Conservation (phyloP, 768 basidiomycete species). For the Flagelloscypha sp. region DNA sequence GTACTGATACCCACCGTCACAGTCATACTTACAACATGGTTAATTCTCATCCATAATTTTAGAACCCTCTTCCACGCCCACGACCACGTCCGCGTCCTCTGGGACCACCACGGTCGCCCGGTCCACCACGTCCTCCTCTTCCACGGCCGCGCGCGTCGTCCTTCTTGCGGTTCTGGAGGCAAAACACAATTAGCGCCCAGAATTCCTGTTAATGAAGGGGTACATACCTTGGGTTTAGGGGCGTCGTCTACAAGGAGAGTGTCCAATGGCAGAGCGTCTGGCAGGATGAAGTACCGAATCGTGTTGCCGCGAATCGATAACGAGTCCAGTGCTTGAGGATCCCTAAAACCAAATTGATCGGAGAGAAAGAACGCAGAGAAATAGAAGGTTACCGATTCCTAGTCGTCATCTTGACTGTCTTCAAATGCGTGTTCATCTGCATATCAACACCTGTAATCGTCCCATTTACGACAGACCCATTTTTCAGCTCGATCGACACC, state of each 20-base stretch:
- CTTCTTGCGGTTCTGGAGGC: conserved; percentile 85
- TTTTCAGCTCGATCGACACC: conserved; percentile 96
- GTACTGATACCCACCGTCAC: too few species aligned
- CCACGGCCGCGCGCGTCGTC: conserved; percentile 69
- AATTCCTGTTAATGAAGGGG: too few species aligned
- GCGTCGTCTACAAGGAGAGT: conserved; percentile 96
- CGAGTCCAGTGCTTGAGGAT: conserved; percentile 78
- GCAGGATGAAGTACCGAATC: conserved; percentile 94
- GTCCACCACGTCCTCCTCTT: conserved; percentile 32
- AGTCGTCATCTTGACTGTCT: conserved; percentile 94
- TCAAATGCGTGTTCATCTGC: conserved; percentile 99
- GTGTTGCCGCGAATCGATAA: conserved; percentile 96
- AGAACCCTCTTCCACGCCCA: conserved; percentile 39
- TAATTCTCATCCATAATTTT: too few species aligned
- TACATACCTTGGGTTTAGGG: conserved; percentile 93
- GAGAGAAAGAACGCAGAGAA: too few species aligned
- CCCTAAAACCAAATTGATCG: too few species aligned
- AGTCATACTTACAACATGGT: too few species aligned
- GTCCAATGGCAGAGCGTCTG: conserved; percentile 92
- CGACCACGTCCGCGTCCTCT: conserved; percentile 49
- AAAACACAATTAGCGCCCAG: too few species aligned
- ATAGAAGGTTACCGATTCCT: too few species aligned
- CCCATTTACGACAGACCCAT: conserved; percentile 90
- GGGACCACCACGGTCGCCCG: conserved; percentile 43
- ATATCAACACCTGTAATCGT: conserved; percentile 99